Conservation (phyloP, 371 early-diverging fungal species). For the Mortierella sp. region DNA sequence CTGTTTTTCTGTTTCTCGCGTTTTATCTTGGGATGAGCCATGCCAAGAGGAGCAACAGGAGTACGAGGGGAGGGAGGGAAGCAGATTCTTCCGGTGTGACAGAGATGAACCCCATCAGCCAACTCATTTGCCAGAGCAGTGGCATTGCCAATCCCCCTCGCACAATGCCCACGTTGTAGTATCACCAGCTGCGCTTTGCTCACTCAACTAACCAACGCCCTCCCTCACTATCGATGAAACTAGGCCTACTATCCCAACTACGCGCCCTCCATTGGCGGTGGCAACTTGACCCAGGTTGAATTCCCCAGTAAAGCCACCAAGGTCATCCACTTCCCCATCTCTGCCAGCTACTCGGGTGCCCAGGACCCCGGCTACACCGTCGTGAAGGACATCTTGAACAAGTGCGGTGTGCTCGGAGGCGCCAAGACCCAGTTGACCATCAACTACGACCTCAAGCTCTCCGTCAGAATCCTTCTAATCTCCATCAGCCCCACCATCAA, state of each 20-base stretch:
- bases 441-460: slow-evolving; percentile 65
- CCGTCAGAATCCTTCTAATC: slow-evolving; percentile 59
- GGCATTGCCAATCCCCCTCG: too few species aligned
- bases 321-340: slow-evolving; percentile 61
- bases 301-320: slow-evolving; percentile 58
- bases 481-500: slow-evolving; percentile 60
- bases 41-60: too few species aligned
- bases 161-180: too few species aligned
- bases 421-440: slow-evolving; percentile 46
- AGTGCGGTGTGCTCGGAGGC: slow-evolving; percentile 57
- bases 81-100: too few species aligned
- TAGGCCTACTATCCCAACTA: slow-evolving; percentile 66
- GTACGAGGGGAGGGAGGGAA: too few species aligned
- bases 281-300: slow-evolving; percentile 57
- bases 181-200: too few species aligned
- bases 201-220: too few species aligned
- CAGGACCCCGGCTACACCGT: slow-evolving; percentile 50
- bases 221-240: too few species aligned
- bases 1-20: too few species aligned
- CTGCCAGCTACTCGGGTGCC: slow-evolving; percentile 46
- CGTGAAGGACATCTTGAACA: slow-evolving; percentile 55
- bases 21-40: too few species aligned
- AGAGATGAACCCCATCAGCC: too few species aligned
- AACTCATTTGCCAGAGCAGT: too few species aligned
- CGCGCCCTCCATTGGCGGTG: slow-evolving; percentile 60